Percentiles rank a stretch among this genome's conserved stretches.
These are phyloP conservation scores for Fusarium oxysporum DNA, from an alignment of 2,329 filamentous ascomycete genomes.

Conservation along the genomic window DNA sequence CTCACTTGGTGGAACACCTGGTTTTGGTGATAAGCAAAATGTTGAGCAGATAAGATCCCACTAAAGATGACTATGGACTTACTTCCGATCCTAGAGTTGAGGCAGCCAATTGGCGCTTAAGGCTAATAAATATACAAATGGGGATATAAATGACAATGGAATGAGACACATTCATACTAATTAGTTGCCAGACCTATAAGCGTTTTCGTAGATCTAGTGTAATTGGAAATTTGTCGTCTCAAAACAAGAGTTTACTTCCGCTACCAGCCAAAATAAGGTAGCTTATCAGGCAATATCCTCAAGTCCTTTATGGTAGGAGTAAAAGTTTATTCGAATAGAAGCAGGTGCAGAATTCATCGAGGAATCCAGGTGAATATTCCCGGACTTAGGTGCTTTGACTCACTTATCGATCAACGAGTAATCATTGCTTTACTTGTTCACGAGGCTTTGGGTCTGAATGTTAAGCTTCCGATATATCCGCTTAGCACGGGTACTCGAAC, in stretches of 20 bases:
- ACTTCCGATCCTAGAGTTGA: neutral
- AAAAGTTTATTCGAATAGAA: slow-evolving; percentile 82
- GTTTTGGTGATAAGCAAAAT: slow-evolving; percentile 22
- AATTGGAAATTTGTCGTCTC: no score
- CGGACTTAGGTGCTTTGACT: slow-evolving; percentile 91
- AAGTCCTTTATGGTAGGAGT: slow-evolving; percentile 92
- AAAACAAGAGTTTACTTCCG: neutral
- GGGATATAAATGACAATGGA: no score
- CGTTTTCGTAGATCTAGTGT: rapidly evolving
- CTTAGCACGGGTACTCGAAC: neutral
- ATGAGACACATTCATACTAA: no score
- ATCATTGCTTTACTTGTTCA: slow-evolving; percentile 70
- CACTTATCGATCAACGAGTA: slow-evolving; percentile 87
- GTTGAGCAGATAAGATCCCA: slow-evolving; percentile 1
- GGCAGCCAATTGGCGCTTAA: neutral
- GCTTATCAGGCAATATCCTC: slow-evolving; percentile 82
- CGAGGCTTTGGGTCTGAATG: slow-evolving; percentile 81
- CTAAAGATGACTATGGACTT: neutral
- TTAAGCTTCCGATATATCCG: slow-evolving; percentile 74
- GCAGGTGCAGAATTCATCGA: slow-evolving; percentile 99
- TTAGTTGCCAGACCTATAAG: no score
- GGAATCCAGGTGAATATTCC: slow-evolving; percentile 94
- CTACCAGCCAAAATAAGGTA: slow-evolving; percentile 55
- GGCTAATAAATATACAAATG: neutral
- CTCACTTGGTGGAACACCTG: slow-evolving; percentile 29